phyloP scores from a whole-genome alignment of 148 eudicot species.

The Vaccinium vitisidaea region DNA sequence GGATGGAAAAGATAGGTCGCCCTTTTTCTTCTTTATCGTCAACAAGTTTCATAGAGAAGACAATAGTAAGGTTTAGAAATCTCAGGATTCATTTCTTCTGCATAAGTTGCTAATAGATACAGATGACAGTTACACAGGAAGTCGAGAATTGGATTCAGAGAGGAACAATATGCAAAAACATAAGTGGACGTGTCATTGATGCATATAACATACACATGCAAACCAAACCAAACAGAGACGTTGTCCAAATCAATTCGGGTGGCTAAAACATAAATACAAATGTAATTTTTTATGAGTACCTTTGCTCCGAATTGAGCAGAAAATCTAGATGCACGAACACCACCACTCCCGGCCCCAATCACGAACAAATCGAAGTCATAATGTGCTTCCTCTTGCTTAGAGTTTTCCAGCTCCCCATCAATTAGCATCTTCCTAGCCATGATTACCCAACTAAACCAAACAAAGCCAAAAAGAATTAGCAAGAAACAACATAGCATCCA shows the following conservation, averaged over 20 bases:
- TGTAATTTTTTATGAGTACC: slow-evolving; percentile 31
- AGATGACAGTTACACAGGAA: background rate
- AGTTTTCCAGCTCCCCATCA: slow-evolving; percentile 49
- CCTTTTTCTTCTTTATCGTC: background rate
- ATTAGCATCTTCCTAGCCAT: slow-evolving; percentile 83
- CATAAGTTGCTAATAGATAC: background rate
- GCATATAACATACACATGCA: background rate
- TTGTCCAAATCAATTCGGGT: too few relatives aligned
- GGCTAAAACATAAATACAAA: background rate
- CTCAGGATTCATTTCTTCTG: background rate
- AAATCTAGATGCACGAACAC: slow-evolving; percentile 90
- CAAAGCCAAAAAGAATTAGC: slow-evolving; percentile 14
- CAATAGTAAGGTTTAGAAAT: background rate
- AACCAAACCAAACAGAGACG: too few relatives aligned
- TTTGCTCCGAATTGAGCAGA: slow-evolving; percentile 89
- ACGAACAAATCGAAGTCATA: slow-evolving; percentile 94
- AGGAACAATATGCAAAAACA: background rate
- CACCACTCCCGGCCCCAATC: slow-evolving; percentile 98
- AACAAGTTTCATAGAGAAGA: background rate
- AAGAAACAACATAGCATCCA: background rate
- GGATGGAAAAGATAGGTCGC: background rate
- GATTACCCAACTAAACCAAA: slow-evolving; percentile 20
- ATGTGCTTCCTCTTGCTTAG: slow-evolving; percentile 36
- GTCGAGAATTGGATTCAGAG: background rate
- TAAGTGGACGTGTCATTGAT: background rate